A percentile compares a stretch with the other conserved stretches of the same genome.
Conservation (phyloP, 1,284 basidiomycete species). For the Boletus smithii region DNA sequence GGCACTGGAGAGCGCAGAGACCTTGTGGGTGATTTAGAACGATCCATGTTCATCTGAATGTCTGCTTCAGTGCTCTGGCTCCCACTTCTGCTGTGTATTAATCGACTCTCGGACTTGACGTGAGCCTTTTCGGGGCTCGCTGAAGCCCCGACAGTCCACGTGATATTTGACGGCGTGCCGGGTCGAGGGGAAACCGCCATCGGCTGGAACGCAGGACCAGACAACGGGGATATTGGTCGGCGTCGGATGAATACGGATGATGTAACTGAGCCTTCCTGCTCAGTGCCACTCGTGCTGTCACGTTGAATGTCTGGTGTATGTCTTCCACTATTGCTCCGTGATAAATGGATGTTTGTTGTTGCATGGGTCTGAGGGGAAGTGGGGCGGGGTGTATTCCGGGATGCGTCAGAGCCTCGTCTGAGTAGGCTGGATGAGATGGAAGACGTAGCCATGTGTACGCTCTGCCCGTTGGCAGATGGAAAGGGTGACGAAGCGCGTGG, state of each 20-base stretch:
- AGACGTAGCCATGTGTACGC: conserved; percentile 32
- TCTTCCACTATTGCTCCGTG: conserved; percentile 59
- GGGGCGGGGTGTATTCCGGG: conserved; percentile 44
- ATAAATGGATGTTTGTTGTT: conserved; percentile 48
- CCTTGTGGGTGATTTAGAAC: conserved; percentile 42
- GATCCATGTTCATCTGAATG: conserved; percentile 36
- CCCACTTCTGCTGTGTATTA: conserved; percentile 54
- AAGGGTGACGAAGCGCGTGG: conserved; percentile 70
- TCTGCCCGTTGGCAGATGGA: conserved; percentile 34
- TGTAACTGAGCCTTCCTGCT: conserved; percentile 44
- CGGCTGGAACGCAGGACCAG: conserved; percentile 57
- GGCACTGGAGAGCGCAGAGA: conserved; percentile 55
- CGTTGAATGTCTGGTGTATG: conserved; percentile 53
- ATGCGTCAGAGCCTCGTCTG: conserved; percentile 53
- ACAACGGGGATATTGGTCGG: conserved; percentile 64
- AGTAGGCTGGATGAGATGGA: conserved; percentile 38
- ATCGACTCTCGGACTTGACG: conserved; percentile 33
- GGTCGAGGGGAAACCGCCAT: conserved; percentile 60
- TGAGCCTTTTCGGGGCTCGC: conserved; percentile 32
- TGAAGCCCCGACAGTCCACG: conserved; percentile 47
- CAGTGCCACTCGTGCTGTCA: conserved; percentile 39
- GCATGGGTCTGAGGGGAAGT: conserved; percentile 46
- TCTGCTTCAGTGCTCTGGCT: conserved; percentile 56
- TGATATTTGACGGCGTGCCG: conserved; percentile 69
- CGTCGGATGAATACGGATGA: conserved; percentile 54